phyloP scores from a whole-genome alignment of 441 rosid genomes.

The Aleurites moluccanus region DNA sequence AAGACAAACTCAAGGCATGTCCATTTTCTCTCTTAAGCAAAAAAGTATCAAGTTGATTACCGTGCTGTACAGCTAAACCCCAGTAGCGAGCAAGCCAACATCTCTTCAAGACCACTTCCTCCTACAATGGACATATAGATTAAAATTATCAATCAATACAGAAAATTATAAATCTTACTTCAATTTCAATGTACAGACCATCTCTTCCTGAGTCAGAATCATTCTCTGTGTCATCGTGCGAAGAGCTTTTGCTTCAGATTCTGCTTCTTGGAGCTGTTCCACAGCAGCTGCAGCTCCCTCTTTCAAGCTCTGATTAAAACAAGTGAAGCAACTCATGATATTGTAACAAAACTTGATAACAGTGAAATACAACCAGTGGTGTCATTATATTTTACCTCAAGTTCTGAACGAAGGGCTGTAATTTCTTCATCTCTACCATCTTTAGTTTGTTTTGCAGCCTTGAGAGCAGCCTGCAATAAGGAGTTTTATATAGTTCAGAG shows the following conservation, averaged over 20 bases:
- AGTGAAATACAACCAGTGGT: conserved; percentile 13
- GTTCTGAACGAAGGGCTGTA: conserved; percentile 60
- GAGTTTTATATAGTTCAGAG: conserved; percentile 10
- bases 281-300: conserved; percentile 57
- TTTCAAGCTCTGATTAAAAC: conserved; percentile 56
- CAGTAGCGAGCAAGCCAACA: conserved; percentile 99
- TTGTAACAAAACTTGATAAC: conserved; percentile 20
- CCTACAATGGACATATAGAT: conserved; percentile 46
- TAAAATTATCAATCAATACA: conserved; percentile 30
- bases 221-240: conserved; percentile 82
- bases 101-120: conserved; percentile 97
- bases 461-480: conserved; percentile 59
- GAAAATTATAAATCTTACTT: conserved; percentile 18
- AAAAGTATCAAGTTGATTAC: conserved; percentile 41
- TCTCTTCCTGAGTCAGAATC: conserved; percentile 92
- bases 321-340: conserved; percentile 20
- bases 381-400: conserved; percentile 54
- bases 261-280: conserved; percentile 74
- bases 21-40: conserved; percentile 10
- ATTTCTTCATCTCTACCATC: conserved; percentile 72
- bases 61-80: conserved; percentile 89
- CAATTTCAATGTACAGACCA: conserved; percentile 50
- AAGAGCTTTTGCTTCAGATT: conserved; percentile 72
- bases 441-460: conserved; percentile 68
- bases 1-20: not conserved